Evolutionary conservation across 108 stramenopile genomes (phyloP).

Genomic region (Skeletonema tropicum): DNA sequence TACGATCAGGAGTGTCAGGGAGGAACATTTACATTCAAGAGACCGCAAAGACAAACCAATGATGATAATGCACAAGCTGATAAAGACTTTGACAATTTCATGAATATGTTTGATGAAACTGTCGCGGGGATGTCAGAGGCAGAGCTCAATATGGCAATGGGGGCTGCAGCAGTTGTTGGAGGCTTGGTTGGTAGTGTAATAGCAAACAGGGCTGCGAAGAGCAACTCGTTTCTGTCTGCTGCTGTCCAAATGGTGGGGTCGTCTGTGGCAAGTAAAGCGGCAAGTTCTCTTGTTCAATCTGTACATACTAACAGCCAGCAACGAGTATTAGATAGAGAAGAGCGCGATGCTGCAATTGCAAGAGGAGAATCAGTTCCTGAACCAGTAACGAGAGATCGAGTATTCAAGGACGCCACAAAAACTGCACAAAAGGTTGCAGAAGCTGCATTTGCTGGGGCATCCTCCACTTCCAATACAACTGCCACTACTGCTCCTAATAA

Average conservation of each 20-base stretch:
- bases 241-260: conserved; percentile 63
- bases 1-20: conserved; percentile 67
- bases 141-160: conserved; percentile 67
- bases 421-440: conserved; percentile 1
- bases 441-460: conserved; percentile 2
- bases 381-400: conserved; percentile 34
- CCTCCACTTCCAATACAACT: background rate
- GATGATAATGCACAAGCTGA: conserved; percentile 8
- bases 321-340: conserved; percentile 58
- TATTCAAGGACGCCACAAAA: background rate
- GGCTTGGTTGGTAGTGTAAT: conserved; percentile 62
- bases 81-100: conserved; percentile 57
- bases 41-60: conserved; percentile 1
- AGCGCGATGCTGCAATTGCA: conserved; percentile 45
- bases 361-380: conserved; percentile 60
- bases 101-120: conserved; percentile 66
- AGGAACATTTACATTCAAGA: conserved; percentile 2
- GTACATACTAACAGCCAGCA: conserved; percentile 64
- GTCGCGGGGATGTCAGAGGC: conserved; percentile 74
- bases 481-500: background rate
- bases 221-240: conserved; percentile 48
- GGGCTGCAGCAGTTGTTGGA: conserved; percentile 59
- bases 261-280: conserved; percentile 63
- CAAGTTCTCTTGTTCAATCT: conserved; percentile 45
- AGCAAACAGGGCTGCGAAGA: conserved; percentile 32